Evolutionary conservation across 2,329 filamentous ascomycete genomes (phyloP), one percentile per base, ranked within the genome.

Genomic region (Ophiostoma himal-ulmi): DNA sequence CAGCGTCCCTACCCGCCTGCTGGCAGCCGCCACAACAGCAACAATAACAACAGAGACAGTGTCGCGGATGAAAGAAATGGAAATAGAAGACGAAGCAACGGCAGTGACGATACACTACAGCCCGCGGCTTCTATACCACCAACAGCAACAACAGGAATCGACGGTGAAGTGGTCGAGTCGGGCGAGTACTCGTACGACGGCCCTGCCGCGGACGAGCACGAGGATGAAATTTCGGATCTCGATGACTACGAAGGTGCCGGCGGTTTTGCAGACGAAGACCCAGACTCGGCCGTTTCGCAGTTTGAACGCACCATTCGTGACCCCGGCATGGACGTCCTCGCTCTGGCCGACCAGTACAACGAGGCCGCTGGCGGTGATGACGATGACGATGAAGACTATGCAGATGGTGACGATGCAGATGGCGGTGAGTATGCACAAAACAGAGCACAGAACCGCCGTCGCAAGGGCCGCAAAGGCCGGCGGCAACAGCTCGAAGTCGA

Each of bases 221-320:
- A 70, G 22, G 22, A 69, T n/a, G 65, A 48, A 26, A 30, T 52
- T 10, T 68, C 41, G 13, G 26, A 67, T 10, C 39, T 34, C 1
- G 41, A 39, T 14, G 66, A 62, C 60, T 66, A 68, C 37, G 71
- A 73, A 48, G 72, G 71, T 22, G 68, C 76, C 48, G 68, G 78
- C 39, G 75, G 77, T 57, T 72, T 75, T 20, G 75, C 78, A 13
- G 75, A 71, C 13, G 75, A 73, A 11, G 73, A 75, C 60, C 73
- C 73, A 13, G 88, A 88, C 52, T 87, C 85, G 57, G 89, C 91
- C 1, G 90, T 94, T 8, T 83, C 85, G 0, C 84, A 89, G 70
- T 96, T 93, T 78, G 93, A 96, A 79, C 87, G 90, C 69, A 91
- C 89, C 73, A 93, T 96, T 72, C 87, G 87, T 71, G 90, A 95